These are phyloP conservation scores for Malassezia globosa DNA, from an alignment of 1,284 basidiomycete species.

Conservation along the genomic window DNA sequence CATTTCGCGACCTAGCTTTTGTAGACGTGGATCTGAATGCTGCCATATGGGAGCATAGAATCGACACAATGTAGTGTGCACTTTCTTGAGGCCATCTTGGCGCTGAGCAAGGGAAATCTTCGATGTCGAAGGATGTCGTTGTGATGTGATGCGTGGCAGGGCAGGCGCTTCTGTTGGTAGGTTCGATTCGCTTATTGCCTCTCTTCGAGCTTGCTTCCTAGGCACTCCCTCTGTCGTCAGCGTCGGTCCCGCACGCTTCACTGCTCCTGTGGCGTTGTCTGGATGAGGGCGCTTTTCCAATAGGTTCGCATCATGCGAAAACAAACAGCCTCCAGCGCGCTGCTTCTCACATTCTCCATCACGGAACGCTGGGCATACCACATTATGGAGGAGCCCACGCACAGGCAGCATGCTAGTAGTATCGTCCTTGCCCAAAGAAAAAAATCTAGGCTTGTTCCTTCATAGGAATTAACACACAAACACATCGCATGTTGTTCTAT, in stretches of 20 bases:
- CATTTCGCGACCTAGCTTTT: slow-evolving; percentile 18
- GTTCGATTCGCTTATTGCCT: neutral
- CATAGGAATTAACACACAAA: no score
- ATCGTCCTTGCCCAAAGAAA: no score
- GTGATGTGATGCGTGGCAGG: slow-evolving; percentile 22
- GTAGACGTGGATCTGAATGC: slow-evolving; percentile 18
- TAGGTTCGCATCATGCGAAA: slow-evolving; percentile 21
- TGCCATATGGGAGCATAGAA: slow-evolving; percentile 25
- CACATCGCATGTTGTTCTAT: no score
- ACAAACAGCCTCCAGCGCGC: slow-evolving; percentile 24
- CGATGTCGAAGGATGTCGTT: slow-evolving; percentile 22
- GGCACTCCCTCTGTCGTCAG: neutral
- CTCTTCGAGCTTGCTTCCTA: neutral
- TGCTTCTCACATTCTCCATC: slow-evolving; percentile 23
- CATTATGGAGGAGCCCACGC: slow-evolving; percentile 23
- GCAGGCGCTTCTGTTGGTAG: neutral
- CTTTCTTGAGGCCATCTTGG: slow-evolving; percentile 25
- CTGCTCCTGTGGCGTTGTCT: neutral
- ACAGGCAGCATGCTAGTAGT: slow-evolving; percentile 25
- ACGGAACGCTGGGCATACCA: slow-evolving; percentile 30
- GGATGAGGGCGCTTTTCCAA: neutral
- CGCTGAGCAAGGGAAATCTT: slow-evolving; percentile 23
- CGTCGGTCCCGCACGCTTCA: neutral
- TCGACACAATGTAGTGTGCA: slow-evolving; percentile 20
- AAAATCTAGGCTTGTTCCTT: no score